phyloP scores from a whole-genome alignment of 257 asterid species.

The Salvia miltiorrhiza region DNA sequence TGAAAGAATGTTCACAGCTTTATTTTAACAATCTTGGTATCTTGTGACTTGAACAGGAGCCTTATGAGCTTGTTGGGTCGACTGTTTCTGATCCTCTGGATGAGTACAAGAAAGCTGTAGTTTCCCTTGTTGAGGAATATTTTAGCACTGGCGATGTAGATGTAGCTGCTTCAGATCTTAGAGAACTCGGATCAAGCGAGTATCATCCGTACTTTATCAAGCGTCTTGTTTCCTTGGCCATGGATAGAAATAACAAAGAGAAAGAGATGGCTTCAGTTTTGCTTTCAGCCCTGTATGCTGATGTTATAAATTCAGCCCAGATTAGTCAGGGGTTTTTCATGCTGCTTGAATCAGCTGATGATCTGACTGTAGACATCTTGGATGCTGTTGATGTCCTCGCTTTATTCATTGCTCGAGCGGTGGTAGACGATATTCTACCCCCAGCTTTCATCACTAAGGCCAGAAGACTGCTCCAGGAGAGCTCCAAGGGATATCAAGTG shows the following conservation, averaged over 20 bases:
- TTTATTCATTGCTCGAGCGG: conserved; percentile 84
- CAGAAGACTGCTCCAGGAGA: conserved; percentile 59
- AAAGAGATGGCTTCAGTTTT: conserved; percentile 98
- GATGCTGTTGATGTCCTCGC: conserved; percentile 94
- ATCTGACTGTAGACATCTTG: conserved; percentile 79
- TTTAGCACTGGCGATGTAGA: conserved; percentile 89
- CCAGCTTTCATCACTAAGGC: conserved; percentile 91
- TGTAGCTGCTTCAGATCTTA: conserved; percentile 81
- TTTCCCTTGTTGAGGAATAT: conserved; percentile 78
- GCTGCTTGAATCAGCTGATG: conserved; percentile 95
- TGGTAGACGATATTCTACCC: conserved; percentile 93
- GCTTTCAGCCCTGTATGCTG: conserved; percentile 86
- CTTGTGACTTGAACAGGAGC: conserved; percentile 55
- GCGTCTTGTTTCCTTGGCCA: conserved; percentile 88
- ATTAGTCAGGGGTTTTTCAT: conserved; percentile 77
- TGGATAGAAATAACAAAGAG: conserved; percentile 96
- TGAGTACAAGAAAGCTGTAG: conserved; percentile 86
- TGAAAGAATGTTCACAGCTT: not conserved
- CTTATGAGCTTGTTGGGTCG: conserved; percentile 84
- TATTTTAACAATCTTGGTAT: not conserved
- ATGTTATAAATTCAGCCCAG: conserved; percentile 69
- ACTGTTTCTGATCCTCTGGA: conserved; percentile 70
- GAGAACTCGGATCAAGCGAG: conserved; percentile 75
- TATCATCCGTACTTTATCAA: conserved; percentile 91
- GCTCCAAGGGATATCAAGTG: conserved; percentile 76